Evolutionary conservation across 768 basidiomycete genomes (phyloP).

Genomic region (Udeniomyces megalosporus): DNA sequence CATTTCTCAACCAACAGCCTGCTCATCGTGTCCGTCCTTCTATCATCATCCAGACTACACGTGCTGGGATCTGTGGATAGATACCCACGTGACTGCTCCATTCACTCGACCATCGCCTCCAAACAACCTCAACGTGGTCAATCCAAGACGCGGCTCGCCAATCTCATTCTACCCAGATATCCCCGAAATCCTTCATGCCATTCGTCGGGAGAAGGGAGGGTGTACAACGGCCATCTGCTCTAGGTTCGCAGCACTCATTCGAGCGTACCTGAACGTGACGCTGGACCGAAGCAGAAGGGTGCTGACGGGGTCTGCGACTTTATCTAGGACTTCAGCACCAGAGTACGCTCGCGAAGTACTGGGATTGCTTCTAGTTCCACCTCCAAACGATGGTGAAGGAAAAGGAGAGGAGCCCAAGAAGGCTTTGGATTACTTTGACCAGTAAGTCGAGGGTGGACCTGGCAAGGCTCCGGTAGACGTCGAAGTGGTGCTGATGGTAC

Average conservation of each 20-base stretch:
- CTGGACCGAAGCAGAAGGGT: too few relatives aligned
- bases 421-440: slow-evolving; percentile 31
- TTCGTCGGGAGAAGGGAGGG: slow-evolving; percentile 27
- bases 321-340: slow-evolving; percentile 55
- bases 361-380: slow-evolving; percentile 30
- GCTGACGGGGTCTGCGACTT: too few relatives aligned
- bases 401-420: slow-evolving; percentile 19
- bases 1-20: background rate
- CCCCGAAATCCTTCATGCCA: slow-evolving; percentile 47
- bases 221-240: slow-evolving; percentile 38
- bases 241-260: too few relatives aligned
- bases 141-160: slow-evolving; percentile 38
- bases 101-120: slow-evolving; percentile 25
- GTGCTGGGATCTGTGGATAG: slow-evolving; percentile 40
- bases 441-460: too few relatives aligned
- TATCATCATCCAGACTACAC: slow-evolving; percentile 66
- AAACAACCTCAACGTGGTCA: slow-evolving; percentile 28
- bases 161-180: slow-evolving; percentile 66
- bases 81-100: slow-evolving; percentile 49
- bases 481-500: too few relatives aligned
- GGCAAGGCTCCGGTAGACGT: too few relatives aligned
- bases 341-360: slow-evolving; percentile 58
- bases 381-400: slow-evolving; percentile 18
- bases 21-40: background rate
- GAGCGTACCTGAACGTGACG: too few relatives aligned